A percentile compares a stretch with the other conserved stretches of the same genome.
Evolutionary conservation across 306 rosid genomes (phyloP).

Genomic region (Aeschynomene evenia): DNA sequence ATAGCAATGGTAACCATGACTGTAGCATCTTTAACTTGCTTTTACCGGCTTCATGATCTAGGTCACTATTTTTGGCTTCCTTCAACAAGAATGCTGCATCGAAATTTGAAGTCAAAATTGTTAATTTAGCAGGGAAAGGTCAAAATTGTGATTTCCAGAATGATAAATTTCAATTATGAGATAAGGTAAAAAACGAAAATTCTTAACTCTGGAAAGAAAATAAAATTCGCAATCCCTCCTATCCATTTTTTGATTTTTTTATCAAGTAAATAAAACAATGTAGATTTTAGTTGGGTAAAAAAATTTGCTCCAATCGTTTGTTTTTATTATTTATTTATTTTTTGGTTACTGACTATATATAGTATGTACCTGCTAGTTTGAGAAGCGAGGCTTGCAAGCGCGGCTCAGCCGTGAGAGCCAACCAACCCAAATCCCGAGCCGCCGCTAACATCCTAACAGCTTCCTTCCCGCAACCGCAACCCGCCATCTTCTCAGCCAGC

Average conservation of each 20-base stretch:
- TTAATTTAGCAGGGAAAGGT: too few species aligned
- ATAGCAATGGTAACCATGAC: conserved; percentile 64
- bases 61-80: conserved; percentile 47
- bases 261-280: too few species aligned
- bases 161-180: too few species aligned
- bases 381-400: conserved; percentile 54
- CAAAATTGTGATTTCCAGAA: too few species aligned
- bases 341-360: too few species aligned
- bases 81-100: conserved; percentile 51
- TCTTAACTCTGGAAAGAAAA: too few species aligned
- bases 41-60: conserved; percentile 25
- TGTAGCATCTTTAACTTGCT: conserved; percentile 48
- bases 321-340: too few species aligned
- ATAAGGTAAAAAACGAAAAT: too few species aligned
- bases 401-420: conserved; percentile 57
- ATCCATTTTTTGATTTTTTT: too few species aligned
- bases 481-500: conserved; percentile 55
- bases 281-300: too few species aligned
- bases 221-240: too few species aligned
- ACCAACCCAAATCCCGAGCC: conserved; percentile 48
- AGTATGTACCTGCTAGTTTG: conserved; percentile 51
- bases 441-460: conserved; percentile 50
- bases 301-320: too few species aligned
- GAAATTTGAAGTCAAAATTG: neutral
- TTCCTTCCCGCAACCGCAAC: conserved; percentile 46